These are phyloP conservation scores for Vaccinium myrtillus DNA, from an alignment of 148 eudicot genomes.

Conservation along the genomic window DNA sequence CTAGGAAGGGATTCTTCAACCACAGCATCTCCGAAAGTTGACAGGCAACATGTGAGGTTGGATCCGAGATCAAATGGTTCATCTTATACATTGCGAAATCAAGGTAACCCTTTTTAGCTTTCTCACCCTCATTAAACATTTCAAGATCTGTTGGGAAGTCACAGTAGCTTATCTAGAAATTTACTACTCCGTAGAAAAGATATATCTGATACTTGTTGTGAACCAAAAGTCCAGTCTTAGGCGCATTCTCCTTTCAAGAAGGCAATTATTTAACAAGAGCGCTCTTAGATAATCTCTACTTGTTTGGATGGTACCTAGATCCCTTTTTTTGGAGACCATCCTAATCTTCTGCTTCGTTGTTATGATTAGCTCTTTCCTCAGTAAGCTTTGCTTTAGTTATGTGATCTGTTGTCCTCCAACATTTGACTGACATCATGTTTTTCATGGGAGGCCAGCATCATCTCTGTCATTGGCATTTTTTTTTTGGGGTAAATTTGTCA, in stretches of 20 bases:
- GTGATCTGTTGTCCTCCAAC: neutral
- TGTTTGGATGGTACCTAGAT: neutral
- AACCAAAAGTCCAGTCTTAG: neutral
- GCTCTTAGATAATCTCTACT: neutral
- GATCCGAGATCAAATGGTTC: conserved; percentile 61
- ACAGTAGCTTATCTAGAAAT: neutral
- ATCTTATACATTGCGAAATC: conserved; percentile 46
- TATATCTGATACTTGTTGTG: neutral
- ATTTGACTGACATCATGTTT: neutral
- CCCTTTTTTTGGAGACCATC: conserved; percentile 6
- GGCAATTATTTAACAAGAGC: neutral
- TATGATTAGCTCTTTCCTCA: neutral
- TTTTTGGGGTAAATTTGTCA: neutral
- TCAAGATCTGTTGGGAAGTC: conserved; percentile 8
- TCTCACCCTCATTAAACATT: neutral
- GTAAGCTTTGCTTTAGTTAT: neutral
- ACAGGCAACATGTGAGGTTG: conserved; percentile 46
- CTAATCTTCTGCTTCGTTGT: neutral
- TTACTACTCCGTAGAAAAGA: neutral
- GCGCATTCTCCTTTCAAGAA: neutral
- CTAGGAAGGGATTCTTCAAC: conserved; percentile 44
- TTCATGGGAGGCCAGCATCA: neutral
- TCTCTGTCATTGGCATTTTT: neutral
- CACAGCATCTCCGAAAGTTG: conserved; percentile 43
- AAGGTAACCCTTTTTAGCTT: conserved; percentile 42